Percentiles rank a stretch among this genome's conserved stretches.
Conservation (phyloP, 2,329 filamentous ascomycete genomes). For the Colletotrichum gigasporum region DNA sequence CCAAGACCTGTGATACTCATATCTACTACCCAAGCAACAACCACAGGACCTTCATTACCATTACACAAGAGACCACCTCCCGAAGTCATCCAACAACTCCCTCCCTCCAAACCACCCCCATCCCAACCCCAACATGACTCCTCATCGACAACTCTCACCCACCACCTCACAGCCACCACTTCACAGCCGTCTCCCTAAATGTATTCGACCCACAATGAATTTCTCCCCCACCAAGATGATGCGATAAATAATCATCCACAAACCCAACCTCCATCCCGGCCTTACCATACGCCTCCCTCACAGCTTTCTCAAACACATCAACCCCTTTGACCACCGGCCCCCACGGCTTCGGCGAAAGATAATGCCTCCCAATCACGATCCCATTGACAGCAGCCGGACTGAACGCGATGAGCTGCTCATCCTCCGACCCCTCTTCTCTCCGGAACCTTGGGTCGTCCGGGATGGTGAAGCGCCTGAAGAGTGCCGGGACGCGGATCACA, state of each 20-base stretch:
- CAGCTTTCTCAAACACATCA: slow-evolving; percentile 38
- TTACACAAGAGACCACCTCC: too few relatives aligned
- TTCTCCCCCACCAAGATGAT: slow-evolving; percentile 37
- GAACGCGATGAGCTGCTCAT: slow-evolving; percentile 22
- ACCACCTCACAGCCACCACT: slow-evolving; percentile 31
- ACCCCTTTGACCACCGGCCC: slow-evolving; percentile 38
- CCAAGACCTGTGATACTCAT: too few relatives aligned
- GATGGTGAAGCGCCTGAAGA: slow-evolving; percentile 26
- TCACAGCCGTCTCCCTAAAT: slow-evolving; percentile 9
- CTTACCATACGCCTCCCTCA: slow-evolving; percentile 34
- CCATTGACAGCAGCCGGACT: slow-evolving; percentile 36
- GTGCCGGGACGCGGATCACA: slow-evolving; percentile 35
- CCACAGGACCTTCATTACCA: too few relatives aligned
- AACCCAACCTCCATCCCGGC: slow-evolving; percentile 35
- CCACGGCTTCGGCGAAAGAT: slow-evolving; percentile 37
- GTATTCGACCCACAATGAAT: slow-evolving; percentile 38
- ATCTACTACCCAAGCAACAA: too few relatives aligned
- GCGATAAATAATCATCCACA: slow-evolving; percentile 40
- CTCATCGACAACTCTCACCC: not conserved
- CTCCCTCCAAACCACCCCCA: too few relatives aligned
- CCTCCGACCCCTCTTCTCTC: not conserved
- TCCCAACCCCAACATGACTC: too few relatives aligned
- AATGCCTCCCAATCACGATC: slow-evolving; percentile 33
- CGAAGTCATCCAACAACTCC: too few relatives aligned
- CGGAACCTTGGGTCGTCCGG: not conserved